Percentiles rank a stretch among this genome's conserved stretches.
Conservation (phyloP, 139 green algal species). For the Astrephomene gubernaculifera region DNA sequence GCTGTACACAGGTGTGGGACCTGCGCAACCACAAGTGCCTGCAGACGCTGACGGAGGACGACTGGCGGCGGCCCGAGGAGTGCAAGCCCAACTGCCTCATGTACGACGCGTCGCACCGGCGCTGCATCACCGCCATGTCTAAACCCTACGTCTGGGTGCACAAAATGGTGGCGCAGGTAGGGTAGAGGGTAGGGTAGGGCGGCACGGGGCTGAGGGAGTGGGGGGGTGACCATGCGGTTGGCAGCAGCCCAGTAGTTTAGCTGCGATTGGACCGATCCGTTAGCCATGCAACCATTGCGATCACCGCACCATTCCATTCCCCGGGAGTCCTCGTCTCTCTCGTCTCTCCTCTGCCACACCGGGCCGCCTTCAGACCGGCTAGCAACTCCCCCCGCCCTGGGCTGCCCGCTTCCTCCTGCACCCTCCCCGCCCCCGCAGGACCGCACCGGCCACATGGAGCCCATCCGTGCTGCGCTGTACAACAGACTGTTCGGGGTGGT, state of each 20-base stretch:
- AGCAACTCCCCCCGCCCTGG: neutral
- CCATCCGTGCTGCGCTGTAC: constrained; percentile 70
- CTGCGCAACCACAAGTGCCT: constrained; percentile 85
- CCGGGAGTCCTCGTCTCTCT: too few relatives aligned
- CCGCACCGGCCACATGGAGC: constrained; percentile 66
- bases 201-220: neutral
- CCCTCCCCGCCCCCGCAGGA: constrained; percentile 45
- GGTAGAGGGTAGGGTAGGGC: neutral
- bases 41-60: constrained; percentile 78
- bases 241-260: too few relatives aligned
- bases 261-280: too few relatives aligned
- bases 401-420: neutral
- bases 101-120: constrained; percentile 68
- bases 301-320: too few relatives aligned
- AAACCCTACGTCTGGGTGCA: constrained; percentile 77
- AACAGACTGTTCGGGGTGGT: constrained; percentile 77
- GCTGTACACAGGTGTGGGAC: constrained; percentile 76
- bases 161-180: constrained; percentile 65
- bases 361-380: too few relatives aligned
- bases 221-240: too few relatives aligned
- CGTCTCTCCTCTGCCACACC: too few relatives aligned
- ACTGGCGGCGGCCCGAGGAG: constrained; percentile 77
- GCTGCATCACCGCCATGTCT: constrained; percentile 71
- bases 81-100: constrained; percentile 66
- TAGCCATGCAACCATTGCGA: too few relatives aligned